Percentiles rank a stretch among this genome's conserved stretches.
These are phyloP conservation scores for Tephrocybe sp. DNA, from an alignment of 768 basidiomycete genomes.

Conservation along the genomic window DNA sequence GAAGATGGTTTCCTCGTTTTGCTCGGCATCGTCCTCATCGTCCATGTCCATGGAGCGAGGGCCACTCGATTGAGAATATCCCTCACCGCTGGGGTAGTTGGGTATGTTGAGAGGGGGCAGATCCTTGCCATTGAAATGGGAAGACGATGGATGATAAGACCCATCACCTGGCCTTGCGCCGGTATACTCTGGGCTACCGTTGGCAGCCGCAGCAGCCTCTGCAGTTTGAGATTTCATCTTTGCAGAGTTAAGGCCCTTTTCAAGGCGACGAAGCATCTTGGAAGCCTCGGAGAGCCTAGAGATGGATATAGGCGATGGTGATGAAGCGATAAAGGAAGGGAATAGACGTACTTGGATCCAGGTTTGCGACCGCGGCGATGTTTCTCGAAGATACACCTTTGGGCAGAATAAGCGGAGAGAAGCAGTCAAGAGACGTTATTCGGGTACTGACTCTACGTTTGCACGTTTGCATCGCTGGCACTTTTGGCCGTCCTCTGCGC, in stretches of 20 bases:
- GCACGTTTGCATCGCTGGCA: constrained; percentile 86
- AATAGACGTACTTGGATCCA: constrained; percentile 69
- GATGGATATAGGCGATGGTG: constrained; percentile 2
- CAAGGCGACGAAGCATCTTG: constrained; percentile 83
- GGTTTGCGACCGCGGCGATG: constrained; percentile 86
- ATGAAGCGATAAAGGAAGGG: constrained; percentile 11
- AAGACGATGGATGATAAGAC: constrained; percentile 27
- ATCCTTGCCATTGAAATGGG: constrained; percentile 43
- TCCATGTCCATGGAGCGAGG: constrained; percentile 47
- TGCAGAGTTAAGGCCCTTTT: constrained; percentile 76
- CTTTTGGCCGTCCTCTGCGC: constrained; percentile 79
- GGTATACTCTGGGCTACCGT: constrained; percentile 24
- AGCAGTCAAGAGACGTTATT: constrained; percentile 15
- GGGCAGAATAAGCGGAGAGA: constrained; percentile 6
- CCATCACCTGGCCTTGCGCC: constrained; percentile 27
- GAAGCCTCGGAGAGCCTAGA: constrained; percentile 81
- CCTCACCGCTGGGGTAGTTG: constrained; percentile 30
- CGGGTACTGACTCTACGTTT: constrained; percentile 60
- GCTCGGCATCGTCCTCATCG: constrained; percentile 64
- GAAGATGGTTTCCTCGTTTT: constrained; percentile 60
- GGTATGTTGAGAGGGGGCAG: constrained; percentile 47
- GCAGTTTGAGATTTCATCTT: constrained; percentile 65
- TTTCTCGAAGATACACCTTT: constrained; percentile 83
- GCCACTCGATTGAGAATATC: constrained; percentile 34
- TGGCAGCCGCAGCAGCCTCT: constrained; percentile 32